Conservation (phyloP, 2,329 filamentous ascomycete species). For the Curvularia sp. region DNA sequence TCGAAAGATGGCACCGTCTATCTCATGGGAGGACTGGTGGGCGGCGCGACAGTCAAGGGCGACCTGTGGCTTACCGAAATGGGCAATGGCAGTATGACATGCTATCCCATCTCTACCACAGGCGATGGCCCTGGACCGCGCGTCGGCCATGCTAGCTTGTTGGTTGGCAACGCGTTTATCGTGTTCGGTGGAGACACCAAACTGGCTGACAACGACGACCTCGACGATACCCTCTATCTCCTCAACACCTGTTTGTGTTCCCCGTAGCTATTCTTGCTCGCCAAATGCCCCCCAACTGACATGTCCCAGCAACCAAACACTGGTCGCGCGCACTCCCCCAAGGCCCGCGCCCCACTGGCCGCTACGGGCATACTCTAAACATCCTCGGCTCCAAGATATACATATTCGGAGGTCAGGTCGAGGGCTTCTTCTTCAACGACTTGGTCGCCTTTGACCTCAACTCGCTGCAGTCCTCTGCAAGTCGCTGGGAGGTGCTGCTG, state of each 20-base stretch:
- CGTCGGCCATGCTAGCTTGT: slow-evolving; percentile 90
- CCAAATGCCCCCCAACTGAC: slow-evolving; percentile 40
- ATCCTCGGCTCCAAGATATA: slow-evolving; percentile 97
- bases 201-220: slow-evolving; percentile 85
- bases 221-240: slow-evolving; percentile 95
- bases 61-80: slow-evolving; percentile 98
- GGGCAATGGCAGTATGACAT: slow-evolving; percentile 79
- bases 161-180: slow-evolving; percentile 98
- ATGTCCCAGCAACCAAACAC: slow-evolving; percentile 81
- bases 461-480: slow-evolving; percentile 86
- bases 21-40: slow-evolving; percentile 95
- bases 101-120: slow-evolving; percentile 89
- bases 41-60: slow-evolving; percentile 93
- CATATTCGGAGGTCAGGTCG: slow-evolving; percentile 96
- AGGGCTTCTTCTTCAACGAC: slow-evolving; percentile 98
- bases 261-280: background rate
- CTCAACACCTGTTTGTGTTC: slow-evolving; percentile 87
- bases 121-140: slow-evolving; percentile 93
- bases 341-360: slow-evolving; percentile 82
- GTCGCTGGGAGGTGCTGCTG: slow-evolving; percentile 94
- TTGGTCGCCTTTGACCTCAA: slow-evolving; percentile 95
- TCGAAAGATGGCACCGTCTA: slow-evolving; percentile 98
- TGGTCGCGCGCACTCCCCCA: slow-evolving; percentile 95
- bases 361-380: slow-evolving; percentile 95
- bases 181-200: slow-evolving; percentile 99